These are phyloP conservation scores for Dalbergia oliveri DNA, from an alignment of 306 rosid genomes.

Conservation along the genomic window DNA sequence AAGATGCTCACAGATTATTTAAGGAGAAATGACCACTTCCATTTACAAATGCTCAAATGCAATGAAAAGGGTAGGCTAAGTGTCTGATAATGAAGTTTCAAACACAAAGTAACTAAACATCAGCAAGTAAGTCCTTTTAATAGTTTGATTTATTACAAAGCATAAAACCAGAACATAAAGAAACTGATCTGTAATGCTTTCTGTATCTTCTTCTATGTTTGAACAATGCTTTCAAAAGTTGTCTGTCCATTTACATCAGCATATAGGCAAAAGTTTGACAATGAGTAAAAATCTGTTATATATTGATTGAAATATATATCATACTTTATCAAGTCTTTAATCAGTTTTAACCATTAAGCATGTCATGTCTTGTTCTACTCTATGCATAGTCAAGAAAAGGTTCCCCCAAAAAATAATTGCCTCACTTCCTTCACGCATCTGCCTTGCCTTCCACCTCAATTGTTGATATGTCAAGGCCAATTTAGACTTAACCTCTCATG, in stretches of 20 bases:
- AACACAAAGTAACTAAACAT: slow-evolving; percentile 16
- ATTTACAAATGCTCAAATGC: slow-evolving; percentile 11
- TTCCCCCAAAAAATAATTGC: not conserved
- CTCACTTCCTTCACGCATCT: not conserved
- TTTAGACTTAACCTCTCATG: slow-evolving; percentile 26
- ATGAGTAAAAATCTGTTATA: no score
- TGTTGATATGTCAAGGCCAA: not conserved
- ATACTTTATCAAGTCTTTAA: not conserved
- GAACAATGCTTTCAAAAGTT: not conserved
- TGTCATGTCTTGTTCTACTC: not conserved
- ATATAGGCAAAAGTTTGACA: slow-evolving; percentile 13
- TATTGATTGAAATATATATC: not conserved
- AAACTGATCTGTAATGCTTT: not conserved
- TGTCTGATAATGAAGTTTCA: not conserved
- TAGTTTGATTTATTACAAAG: slow-evolving; percentile 6
- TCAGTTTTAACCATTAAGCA: slow-evolving; percentile 17
- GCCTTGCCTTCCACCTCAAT: slow-evolving; percentile 24
- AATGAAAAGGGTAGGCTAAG: slow-evolving; percentile 25
- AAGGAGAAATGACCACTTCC: slow-evolving; percentile 11
- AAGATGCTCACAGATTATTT: not conserved
- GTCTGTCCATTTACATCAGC: slow-evolving; percentile 8
- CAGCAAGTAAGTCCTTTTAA: slow-evolving; percentile 5
- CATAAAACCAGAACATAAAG: not conserved
- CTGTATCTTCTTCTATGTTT: not conserved
- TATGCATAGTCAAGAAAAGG: not conserved